These are phyloP conservation scores for Lecanicillium sp. DNA, from an alignment of 2,329 filamentous ascomycete species.

Conservation along the genomic window DNA sequence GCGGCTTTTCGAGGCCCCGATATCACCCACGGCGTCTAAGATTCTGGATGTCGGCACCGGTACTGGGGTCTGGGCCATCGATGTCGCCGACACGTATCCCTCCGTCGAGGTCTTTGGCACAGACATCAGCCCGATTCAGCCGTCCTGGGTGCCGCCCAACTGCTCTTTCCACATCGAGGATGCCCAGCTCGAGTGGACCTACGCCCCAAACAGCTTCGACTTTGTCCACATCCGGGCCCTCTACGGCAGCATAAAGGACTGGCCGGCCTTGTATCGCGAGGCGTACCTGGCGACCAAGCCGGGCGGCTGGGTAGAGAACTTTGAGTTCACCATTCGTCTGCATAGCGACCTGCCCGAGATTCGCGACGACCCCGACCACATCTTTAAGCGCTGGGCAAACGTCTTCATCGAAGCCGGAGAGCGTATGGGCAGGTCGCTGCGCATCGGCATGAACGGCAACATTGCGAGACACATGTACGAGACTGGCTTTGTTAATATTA, in stretches of 20 bases:
- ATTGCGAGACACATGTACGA: conserved; percentile 16
- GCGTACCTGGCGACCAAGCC: conserved; percentile 46
- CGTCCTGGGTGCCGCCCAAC: conserved; percentile 35
- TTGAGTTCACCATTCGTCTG: conserved; percentile 15
- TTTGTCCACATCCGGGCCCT: conserved; percentile 53
- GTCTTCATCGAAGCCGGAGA: conserved; percentile 17
- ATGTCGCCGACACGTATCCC: conserved; percentile 36
- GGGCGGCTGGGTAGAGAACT: conserved; percentile 37
- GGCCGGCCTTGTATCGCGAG: conserved; percentile 42
- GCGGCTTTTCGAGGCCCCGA: conserved; percentile 10
- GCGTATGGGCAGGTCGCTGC: conserved; percentile 16
- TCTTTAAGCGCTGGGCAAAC: conserved; percentile 18
- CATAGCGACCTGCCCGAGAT: conserved; percentile 15
- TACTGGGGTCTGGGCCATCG: conserved; percentile 43
- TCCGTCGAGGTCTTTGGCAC: conserved; percentile 38
- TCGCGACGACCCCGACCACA: conserved; percentile 15
- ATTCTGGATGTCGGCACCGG: conserved; percentile 10
- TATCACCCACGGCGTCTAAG: neutral
- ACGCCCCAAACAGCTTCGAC: conserved; percentile 36
- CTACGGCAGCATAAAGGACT: conserved; percentile 48
- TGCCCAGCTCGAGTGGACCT: conserved; percentile 21
- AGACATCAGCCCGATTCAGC: conserved; percentile 50
- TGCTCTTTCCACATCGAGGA: conserved; percentile 37
- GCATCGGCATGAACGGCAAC: conserved; percentile 12
- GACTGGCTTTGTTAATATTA: conserved; percentile 16